Percentiles rank a stretch among this genome's conserved stretches.
phyloP scores from a whole-genome alignment of 331 rosid species.

The Malus hybrid region DNA sequence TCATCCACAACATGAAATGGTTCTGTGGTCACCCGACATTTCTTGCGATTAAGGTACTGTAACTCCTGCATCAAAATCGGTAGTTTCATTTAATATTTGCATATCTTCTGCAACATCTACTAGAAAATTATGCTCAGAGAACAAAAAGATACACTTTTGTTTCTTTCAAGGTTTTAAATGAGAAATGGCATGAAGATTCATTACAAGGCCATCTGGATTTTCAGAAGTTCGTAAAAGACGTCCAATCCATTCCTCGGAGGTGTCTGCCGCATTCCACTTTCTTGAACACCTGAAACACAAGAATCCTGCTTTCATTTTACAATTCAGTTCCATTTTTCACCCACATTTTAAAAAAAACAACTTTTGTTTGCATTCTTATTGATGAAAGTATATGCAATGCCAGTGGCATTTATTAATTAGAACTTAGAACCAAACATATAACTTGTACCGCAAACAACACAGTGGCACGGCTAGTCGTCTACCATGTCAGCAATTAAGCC shows the following conservation, averaged over 20 bases:
- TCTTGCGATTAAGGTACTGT: slow-evolving; percentile 11
- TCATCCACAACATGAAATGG: slow-evolving; percentile 1
- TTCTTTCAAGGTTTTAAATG: neutral
- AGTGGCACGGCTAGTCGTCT: neutral
- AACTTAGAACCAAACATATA: neutral
- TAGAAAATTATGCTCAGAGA: neutral
- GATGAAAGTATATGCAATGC: neutral
- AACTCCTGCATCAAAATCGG: slow-evolving; percentile 34
- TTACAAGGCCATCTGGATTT: slow-evolving; percentile 21
- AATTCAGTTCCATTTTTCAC: neutral
- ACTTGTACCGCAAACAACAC: neutral
- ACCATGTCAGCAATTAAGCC: neutral
- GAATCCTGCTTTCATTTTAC: neutral
- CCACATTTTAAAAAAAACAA: neutral
- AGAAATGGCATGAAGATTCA: slow-evolving; percentile 11
- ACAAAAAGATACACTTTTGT: too few species aligned
- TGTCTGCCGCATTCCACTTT: slow-evolving; percentile 12
- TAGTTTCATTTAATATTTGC: neutral
- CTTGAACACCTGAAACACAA: slow-evolving; percentile 36
- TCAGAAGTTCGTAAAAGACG: slow-evolving; percentile 23
- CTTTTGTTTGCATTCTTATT: neutral
- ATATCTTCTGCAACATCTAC: neutral
- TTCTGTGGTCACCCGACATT: slow-evolving; percentile 11
- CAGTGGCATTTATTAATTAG: neutral
- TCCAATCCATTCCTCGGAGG: slow-evolving; percentile 11